phyloP scores from a whole-genome alignment of 176 grass and related monocot species.

The Echinochloa phyllopogon region DNA sequence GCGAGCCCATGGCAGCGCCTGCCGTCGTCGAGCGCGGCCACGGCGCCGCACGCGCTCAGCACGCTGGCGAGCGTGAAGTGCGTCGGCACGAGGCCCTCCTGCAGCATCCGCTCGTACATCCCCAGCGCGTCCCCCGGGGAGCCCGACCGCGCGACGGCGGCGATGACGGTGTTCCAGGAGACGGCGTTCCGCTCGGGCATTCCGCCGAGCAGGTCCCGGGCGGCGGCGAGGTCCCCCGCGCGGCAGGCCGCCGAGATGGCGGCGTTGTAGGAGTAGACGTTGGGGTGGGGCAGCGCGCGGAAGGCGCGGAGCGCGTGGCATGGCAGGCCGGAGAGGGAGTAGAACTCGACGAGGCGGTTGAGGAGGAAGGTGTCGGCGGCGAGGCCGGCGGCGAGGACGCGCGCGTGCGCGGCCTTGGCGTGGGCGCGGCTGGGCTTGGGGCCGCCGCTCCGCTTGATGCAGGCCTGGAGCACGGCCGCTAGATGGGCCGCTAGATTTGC shows the following conservation, averaged over 20 bases:
- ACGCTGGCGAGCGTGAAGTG: slow-evolving; percentile 85
- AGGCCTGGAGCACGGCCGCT: slow-evolving; percentile 42
- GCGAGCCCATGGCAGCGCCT: slow-evolving; percentile 68
- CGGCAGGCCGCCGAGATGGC: slow-evolving; percentile 55
- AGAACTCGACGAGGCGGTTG: slow-evolving; percentile 92
- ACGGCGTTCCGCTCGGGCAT: slow-evolving; percentile 72
- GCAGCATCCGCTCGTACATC: slow-evolving; percentile 59
- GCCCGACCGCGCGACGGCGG: slow-evolving; percentile 47
- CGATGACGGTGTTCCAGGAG: slow-evolving; percentile 87
- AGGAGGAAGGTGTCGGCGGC: slow-evolving; percentile 75
- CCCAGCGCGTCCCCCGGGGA: slow-evolving; percentile 53
- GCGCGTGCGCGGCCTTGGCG: slow-evolving; percentile 67
- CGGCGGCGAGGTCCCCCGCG: slow-evolving; percentile 55
- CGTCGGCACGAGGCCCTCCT: slow-evolving; percentile 63
- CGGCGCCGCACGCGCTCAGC: slow-evolving; percentile 66
- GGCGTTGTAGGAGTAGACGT: slow-evolving; percentile 80
- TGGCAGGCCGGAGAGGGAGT: slow-evolving; percentile 63
- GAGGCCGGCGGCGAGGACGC: slow-evolving; percentile 65
- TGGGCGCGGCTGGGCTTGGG: slow-evolving; percentile 40
- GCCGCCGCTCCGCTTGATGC: slow-evolving; percentile 52
- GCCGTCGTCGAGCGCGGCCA: slow-evolving; percentile 56
- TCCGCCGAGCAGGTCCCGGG: slow-evolving; percentile 67
- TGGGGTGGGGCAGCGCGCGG: slow-evolving; percentile 58
- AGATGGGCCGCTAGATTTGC: slow-evolving; percentile 47
- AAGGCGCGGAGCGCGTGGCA: slow-evolving; percentile 64